Evolutionary conservation across 768 basidiomycete species (phyloP).

Genomic region (Lyophyllum semitale): DNA sequence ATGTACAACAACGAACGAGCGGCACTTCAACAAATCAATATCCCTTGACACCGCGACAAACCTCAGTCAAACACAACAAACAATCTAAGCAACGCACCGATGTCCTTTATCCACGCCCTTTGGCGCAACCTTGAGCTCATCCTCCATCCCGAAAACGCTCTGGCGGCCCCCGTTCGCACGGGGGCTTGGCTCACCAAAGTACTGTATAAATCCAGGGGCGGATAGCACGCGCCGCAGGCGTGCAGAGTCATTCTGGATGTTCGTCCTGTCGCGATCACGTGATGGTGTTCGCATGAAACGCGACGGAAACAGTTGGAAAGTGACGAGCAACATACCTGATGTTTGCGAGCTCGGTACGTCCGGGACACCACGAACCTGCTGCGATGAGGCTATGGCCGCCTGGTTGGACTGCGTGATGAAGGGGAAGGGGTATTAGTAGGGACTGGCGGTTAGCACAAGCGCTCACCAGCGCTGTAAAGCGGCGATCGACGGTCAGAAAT

Average conservation of each 20-base stretch:
- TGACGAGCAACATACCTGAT: conserved; percentile 53
- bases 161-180: conserved; percentile 61
- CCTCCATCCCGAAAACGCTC: conserved; percentile 86
- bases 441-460: too few species aligned
- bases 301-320: neutral
- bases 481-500: too few species aligned
- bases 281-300: neutral
- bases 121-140: conserved; percentile 88
- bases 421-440: neutral
- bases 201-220: conserved; percentile 65
- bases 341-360: conserved; percentile 74
- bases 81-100: conserved; percentile 40
- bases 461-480: conserved; percentile 10
- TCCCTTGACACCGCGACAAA: too few species aligned
- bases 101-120: conserved; percentile 89
- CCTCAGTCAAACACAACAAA: too few species aligned
- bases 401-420: conserved; percentile 62
- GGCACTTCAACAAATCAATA: conserved; percentile 88
- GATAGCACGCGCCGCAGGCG: conserved; percentile 71
- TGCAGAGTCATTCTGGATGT: conserved; percentile 60
- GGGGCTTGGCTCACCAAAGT: conserved; percentile 74
- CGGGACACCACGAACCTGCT: conserved; percentile 80
- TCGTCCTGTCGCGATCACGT: conserved; percentile 44
- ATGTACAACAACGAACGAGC: conserved; percentile 71
- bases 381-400: conserved; percentile 74